Evolutionary conservation across 106 monocot genomes (phyloP).

Genomic region (Triglochin maritima): DNA sequence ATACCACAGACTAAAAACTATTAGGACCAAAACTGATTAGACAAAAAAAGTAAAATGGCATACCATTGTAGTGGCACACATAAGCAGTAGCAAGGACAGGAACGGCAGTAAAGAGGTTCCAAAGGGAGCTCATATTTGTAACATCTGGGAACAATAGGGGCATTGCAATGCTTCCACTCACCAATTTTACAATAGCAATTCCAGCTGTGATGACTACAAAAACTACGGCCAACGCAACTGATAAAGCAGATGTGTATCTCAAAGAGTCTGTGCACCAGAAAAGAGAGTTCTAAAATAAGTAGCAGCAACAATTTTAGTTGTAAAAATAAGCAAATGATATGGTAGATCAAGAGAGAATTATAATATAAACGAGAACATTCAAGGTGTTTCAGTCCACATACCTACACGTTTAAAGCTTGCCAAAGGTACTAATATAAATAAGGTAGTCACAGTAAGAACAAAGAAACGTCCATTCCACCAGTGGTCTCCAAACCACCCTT

Average conservation of each 20-base stretch:
- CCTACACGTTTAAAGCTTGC: slow-evolving; percentile 8
- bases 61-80: slow-evolving; percentile 22
- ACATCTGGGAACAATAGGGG: slow-evolving; percentile 10
- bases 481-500: slow-evolving; percentile 17
- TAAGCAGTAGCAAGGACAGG: slow-evolving; percentile 14
- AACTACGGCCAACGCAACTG: slow-evolving; percentile 12
- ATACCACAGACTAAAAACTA: not conserved
- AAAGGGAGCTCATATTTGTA: slow-evolving; percentile 5
- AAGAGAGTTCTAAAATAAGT: not conserved
- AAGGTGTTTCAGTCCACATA: not conserved
- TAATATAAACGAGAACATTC: not conserved
- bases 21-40: not conserved
- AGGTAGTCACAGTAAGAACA: slow-evolving; percentile 2
- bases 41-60: not conserved
- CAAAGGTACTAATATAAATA: slow-evolving; percentile 15
- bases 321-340: not conserved
- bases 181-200: slow-evolving; percentile 3
- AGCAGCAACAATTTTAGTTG: no score
- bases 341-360: not conserved
- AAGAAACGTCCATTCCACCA: slow-evolving; percentile 12
- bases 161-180: slow-evolving; percentile 4
- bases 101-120: slow-evolving; percentile 20
- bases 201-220: slow-evolving; percentile 16
- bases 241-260: slow-evolving; percentile 16
- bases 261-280: slow-evolving; percentile 12